phyloP scores from a whole-genome alignment of 306 rosid genomes.

The Citrullus amarus region DNA sequence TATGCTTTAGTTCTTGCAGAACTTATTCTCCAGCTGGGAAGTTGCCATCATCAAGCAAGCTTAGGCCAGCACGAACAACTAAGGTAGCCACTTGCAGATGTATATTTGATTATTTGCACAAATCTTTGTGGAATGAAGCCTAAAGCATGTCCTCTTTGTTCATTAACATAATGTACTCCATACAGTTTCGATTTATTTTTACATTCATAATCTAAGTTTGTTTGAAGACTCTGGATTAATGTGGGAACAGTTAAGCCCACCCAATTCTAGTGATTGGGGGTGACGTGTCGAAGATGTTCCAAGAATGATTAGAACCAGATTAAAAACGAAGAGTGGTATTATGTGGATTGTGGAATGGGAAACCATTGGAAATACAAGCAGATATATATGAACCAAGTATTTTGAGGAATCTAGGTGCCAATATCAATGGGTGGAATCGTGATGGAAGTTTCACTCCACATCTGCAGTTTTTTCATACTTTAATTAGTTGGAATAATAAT shows the following conservation, averaged over 20 bases:
- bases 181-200: background rate
- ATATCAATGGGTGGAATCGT: background rate
- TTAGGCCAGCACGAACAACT: constrained; percentile 70
- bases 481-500: background rate
- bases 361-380: background rate
- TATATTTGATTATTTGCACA: background rate
- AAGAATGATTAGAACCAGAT: background rate
- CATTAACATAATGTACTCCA: background rate
- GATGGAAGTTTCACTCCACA: background rate
- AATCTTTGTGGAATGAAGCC: background rate
- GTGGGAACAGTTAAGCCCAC: background rate
- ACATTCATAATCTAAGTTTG: background rate
- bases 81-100: constrained; percentile 32
- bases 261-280: background rate
- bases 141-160: background rate
- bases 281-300: background rate
- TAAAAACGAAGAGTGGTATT: background rate
- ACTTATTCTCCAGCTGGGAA: constrained; percentile 82
- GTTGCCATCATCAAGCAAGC: constrained; percentile 71
- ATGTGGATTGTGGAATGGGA: background rate
- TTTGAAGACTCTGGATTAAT: background rate
- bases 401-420: background rate
- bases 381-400: background rate
- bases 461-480: background rate
- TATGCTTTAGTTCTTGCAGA: constrained; percentile 94